These are phyloP conservation scores for Elsinoe fawcettii DNA, from an alignment of 2,329 filamentous ascomycete genomes.

Conservation along the genomic window DNA sequence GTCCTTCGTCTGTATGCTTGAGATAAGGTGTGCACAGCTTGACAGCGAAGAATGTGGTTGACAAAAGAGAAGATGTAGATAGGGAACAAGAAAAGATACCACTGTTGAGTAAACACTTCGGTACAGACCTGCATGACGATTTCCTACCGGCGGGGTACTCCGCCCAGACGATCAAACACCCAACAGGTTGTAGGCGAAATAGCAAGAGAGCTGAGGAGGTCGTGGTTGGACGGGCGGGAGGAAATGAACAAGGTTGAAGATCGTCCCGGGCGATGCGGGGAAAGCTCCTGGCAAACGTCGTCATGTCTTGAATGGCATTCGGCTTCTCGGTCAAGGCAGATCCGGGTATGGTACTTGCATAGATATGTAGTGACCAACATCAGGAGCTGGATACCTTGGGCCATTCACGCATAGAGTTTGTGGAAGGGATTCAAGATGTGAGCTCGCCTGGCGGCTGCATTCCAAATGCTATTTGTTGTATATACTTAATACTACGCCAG, in stretches of 20 bases:
- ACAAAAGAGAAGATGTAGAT: background rate
- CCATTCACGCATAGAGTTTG: too few species aligned
- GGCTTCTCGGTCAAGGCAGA: too few species aligned
- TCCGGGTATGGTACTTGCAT: too few species aligned
- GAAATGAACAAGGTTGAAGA: background rate
- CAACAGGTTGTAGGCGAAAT: background rate
- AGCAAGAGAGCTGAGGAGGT: background rate
- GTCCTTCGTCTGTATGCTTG: background rate
- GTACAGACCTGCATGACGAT: conserved; percentile 1
- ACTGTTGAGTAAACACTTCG: background rate
- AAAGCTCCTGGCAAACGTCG: background rate
- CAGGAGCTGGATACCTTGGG: too few species aligned
- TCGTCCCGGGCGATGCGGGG: background rate
- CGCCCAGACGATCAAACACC: background rate
- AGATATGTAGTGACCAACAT: too few species aligned
- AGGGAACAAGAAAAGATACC: background rate
- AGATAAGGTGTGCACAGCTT: background rate
- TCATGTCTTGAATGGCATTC: background rate
- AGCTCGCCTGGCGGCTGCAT: conserved; percentile 1
- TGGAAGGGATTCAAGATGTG: background rate
- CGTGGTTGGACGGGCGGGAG: background rate
- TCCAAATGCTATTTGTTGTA: conserved; percentile 5
- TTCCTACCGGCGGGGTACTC: background rate
- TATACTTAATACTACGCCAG: conserved; percentile 9
- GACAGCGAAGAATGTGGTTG: background rate